Conservation (phyloP, 2,329 filamentous ascomycete species). For the Monosporascus ibericus region DNA sequence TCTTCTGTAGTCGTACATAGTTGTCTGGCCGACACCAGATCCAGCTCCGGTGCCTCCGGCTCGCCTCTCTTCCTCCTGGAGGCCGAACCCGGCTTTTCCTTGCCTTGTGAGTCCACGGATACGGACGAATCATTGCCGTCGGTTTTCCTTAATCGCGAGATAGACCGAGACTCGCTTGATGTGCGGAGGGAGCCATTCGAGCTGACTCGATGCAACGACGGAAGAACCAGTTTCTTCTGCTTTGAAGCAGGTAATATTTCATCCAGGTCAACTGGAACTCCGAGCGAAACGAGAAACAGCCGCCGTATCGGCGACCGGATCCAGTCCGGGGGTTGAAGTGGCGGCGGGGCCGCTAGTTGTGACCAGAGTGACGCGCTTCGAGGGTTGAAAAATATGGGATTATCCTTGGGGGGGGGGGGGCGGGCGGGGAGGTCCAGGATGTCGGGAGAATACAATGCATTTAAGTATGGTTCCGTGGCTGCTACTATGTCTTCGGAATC, state of each 20-base stretch:
- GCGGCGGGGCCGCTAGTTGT: conserved; percentile 89
- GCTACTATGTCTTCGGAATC: conserved; percentile 53
- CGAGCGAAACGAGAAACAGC: conserved; percentile 90
- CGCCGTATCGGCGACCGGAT: conserved; percentile 91
- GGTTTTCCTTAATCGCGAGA: conserved; percentile 39
- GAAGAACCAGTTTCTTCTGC: conserved; percentile 93
- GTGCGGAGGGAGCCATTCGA: conserved; percentile 46
- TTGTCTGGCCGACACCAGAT: conserved; percentile 71
- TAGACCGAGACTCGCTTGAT: conserved; percentile 47
- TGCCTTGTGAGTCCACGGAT: conserved; percentile 54
- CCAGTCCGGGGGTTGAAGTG: conserved; percentile 94
- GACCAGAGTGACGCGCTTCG: conserved; percentile 91
- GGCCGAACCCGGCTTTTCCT: conserved; percentile 31
- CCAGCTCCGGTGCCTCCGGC: conserved; percentile 66
- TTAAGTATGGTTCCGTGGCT: conserved; percentile 60
- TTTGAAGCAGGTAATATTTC: conserved; percentile 96
- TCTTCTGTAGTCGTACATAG: conserved; percentile 80
- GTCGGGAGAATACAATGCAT: conserved; percentile 57
- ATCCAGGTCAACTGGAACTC: conserved; percentile 92
- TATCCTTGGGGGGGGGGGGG: conserved; percentile 45
- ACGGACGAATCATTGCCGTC: conserved; percentile 50
- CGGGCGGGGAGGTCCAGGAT: conserved; percentile 45
- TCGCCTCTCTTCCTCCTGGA: conserved; percentile 49
- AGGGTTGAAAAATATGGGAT: conserved; percentile 73
- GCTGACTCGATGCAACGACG: conserved; percentile 52